Evolutionary conservation across 2,329 filamentous ascomycete species (phyloP).

Genomic region (Fusarium beomiforme): DNA sequence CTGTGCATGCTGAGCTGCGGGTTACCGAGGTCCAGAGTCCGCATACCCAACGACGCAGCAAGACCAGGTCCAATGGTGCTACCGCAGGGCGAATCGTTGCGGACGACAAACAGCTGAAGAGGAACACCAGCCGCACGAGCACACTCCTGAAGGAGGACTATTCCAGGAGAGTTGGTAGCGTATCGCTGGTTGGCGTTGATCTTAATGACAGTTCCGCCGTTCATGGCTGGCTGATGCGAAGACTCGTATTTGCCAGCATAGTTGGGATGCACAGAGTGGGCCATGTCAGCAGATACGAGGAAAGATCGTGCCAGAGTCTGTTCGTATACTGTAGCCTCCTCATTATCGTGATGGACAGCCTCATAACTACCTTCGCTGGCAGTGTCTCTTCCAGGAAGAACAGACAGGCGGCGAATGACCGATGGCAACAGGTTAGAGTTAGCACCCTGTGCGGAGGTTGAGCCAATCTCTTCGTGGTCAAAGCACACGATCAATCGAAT

Average conservation of each 20-base stretch:
- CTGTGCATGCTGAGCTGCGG: conserved; percentile 97
- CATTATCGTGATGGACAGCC: conserved; percentile 65
- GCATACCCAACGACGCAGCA: conserved; percentile 82
- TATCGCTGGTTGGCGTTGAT: conserved; percentile 98
- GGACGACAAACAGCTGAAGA: conserved; percentile 93
- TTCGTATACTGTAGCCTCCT: conserved; percentile 85
- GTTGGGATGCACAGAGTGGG: conserved; percentile 95
- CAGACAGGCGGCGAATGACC: conserved; percentile 85
- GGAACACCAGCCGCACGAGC: conserved; percentile 81
- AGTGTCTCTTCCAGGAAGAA: conserved; percentile 74
- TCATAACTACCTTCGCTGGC: conserved; percentile 72
- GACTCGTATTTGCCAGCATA: conserved; percentile 91
- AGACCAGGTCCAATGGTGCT: conserved; percentile 99
- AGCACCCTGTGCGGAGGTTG: conserved; percentile 89
- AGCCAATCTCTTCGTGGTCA: conserved; percentile 98
- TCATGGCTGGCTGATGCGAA: conserved; percentile 93
- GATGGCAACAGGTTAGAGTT: conserved; percentile 91
- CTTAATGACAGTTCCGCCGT: conserved; percentile 96
- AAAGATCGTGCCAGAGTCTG: conserved; percentile 92
- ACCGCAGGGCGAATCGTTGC: conserved; percentile 94
- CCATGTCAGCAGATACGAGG: conserved; percentile 97
- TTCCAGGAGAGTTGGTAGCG: conserved; percentile 94
- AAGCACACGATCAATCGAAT: conserved; percentile 96
- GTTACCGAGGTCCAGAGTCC: conserved; percentile 93
- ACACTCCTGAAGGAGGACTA: conserved; percentile 89